Conservation (phyloP, 768 basidiomycete species). For the Lactifluus subvellereus region DNA sequence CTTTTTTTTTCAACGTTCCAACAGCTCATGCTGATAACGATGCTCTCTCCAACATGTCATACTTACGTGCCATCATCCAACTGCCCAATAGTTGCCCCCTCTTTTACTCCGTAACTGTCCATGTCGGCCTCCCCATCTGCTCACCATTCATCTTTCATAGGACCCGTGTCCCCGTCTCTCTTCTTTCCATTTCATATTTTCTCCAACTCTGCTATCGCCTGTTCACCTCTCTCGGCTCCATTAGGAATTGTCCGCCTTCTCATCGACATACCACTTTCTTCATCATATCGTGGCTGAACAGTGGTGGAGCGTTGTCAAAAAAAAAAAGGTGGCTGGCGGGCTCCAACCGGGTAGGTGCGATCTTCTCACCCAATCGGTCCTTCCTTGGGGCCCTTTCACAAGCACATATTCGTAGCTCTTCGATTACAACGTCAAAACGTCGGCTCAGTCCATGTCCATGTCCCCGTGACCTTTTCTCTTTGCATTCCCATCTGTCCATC, state of each 20-base stretch:
- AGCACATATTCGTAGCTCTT: not conserved
- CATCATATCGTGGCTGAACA: not conserved
- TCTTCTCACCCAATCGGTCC: not conserved
- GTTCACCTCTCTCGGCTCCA: not conserved
- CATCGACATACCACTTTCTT: not conserved
- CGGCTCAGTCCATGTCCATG: not conserved
- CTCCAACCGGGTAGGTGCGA: not conserved
- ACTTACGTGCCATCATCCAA: slow-evolving; percentile 10
- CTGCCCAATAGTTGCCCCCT: not conserved
- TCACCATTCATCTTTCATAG: not conserved
- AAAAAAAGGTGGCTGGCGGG: not conserved
- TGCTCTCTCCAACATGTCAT: slow-evolving; percentile 7
- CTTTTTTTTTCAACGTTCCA: not conserved
- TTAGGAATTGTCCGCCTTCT: not conserved
- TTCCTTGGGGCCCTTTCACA: not conserved
- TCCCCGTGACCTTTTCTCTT: not conserved
- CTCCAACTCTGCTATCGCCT: slow-evolving; percentile 6
- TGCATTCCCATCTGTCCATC: not conserved
- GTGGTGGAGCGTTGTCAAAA: not conserved
- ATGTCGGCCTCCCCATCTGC: not conserved
- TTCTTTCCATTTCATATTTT: slow-evolving; percentile 16
- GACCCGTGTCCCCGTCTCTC: not conserved
- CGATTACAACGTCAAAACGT: slow-evolving; percentile 1
- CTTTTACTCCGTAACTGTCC: not conserved
- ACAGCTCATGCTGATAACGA: slow-evolving; percentile 1